Base-by-base conservation (phyloP, 2,329 filamentous ascomycete genomes). In the Emergomyces orientalis region DNA sequence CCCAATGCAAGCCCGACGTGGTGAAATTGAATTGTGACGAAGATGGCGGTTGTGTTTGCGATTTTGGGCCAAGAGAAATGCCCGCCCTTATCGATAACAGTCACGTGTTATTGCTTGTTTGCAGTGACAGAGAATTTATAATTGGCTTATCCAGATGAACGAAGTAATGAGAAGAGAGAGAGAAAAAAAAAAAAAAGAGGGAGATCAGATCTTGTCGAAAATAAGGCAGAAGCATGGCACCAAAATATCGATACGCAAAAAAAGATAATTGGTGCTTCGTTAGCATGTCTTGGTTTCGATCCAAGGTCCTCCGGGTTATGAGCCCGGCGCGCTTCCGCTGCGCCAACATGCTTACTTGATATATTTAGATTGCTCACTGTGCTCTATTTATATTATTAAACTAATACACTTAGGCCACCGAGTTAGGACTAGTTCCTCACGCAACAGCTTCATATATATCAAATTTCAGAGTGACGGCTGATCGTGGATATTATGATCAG, bases 301-400 rank as follows among this genome's bases (percentile, higher is more conserved):
- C 70, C 66, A 68, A 65, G 62, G 71, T 68, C 71, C 71, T 73
- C 71, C 71, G 71, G 71, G 71, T 73, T 73, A 73, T 73, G 71
- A 73, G 71, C 71, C 71, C 71, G 71, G 71, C 71, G 71, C 71
- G 71, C 71, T 73, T 72, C 71, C 71, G 66, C 71, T 73, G 71
- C 71, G 66, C 69, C 65, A 70, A 63, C 63, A 68, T 67, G 69
- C 69, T 70, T 45, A 27, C 47, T 51, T 58, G 30, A 41, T 62
- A 19, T 41, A 7, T 34, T n/a, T 17, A 17, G 34, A 13, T n/a
- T n/a, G n/a, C n/a, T n/a, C n/a, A n/a, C n/a, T n/a, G n/a, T n/a
- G n/a, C n/a, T n/a, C n/a, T n/a, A n/a, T n/a, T n/a, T n/a, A n/a
- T n/a, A n/a, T n/a, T n/a, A n/a, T n/a, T n/a, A 37, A 19, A 37